A percentile compares a stretch with the other conserved stretches of the same genome.
phyloP scores from a whole-genome alignment of 768 basidiomycete species.

The Antrodiella citrinella region DNA sequence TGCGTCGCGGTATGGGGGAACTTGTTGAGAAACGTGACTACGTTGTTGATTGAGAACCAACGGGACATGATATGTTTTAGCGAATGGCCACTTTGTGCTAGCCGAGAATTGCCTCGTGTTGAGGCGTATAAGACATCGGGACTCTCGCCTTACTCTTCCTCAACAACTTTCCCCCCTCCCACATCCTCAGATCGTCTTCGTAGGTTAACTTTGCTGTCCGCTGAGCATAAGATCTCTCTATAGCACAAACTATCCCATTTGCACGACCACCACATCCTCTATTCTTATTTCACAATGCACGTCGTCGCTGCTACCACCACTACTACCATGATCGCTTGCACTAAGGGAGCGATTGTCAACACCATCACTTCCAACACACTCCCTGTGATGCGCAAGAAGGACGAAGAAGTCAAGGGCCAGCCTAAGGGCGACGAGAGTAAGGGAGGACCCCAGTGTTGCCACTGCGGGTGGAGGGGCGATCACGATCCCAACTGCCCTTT shows the following conservation, averaged over 20 bases:
- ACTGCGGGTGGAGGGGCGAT: neutral
- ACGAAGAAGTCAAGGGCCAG: neutral
- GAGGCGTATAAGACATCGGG: neutral
- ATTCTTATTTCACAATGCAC: neutral
- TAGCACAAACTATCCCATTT: neutral
- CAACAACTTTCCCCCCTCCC: neutral
- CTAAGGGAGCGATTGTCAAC: neutral
- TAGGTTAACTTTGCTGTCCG: no score
- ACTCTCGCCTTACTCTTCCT: neutral
- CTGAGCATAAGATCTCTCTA: neutral
- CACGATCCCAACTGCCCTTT: neutral
- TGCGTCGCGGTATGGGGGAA: neutral
- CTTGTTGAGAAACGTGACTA: neutral
- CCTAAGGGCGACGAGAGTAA: neutral
- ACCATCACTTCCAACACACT: neutral
- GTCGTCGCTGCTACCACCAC: neutral
- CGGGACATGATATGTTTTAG: neutral
- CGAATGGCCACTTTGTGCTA: no score
- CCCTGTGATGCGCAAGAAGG: neutral
- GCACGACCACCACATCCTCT: neutral
- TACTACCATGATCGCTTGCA: neutral
- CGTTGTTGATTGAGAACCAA: neutral
- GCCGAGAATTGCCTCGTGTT: no score
- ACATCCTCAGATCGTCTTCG: no score
- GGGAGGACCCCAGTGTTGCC: neutral